Base-by-base conservation (phyloP, 768 basidiomycete species). In the Hemileccinum impolitum region DNA sequence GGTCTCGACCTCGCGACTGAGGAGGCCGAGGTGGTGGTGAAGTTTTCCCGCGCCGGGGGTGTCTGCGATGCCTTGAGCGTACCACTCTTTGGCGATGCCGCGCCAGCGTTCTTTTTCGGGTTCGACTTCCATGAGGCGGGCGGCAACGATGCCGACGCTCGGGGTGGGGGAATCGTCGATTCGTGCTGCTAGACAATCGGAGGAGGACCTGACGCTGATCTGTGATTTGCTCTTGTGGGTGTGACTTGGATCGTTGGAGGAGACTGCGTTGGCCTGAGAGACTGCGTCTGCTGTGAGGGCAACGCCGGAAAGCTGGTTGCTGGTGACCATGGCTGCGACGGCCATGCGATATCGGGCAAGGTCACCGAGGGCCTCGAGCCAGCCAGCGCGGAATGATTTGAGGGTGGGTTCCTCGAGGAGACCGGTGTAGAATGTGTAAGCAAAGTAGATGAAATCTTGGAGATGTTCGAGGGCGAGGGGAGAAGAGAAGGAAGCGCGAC, bases 351-450 rank as follows among this genome's bases (percentile, higher is more conserved):
- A 98, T 31, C 94, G 78, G 0, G 96, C 93, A 26, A 99, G 78
- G 68, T 99, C 96, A 19, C 96, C 96, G 14, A 99, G 82, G 4
- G 94, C 92, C 66, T 99, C 96, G 44, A 98, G 80, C 96, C 96
- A 99, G 15, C 85, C 84, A 2, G 80, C 73, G 50, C 85, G 82
- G 73, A 92, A 96, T 7, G 71, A 65, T 2, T 65, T 69, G 39
- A 98, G 77, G 1, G 74, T 76, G 9, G 78, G 81, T 63, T 96
- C 88, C 61, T 97, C 95, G 43, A 93, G 74, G 3, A 98, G 78
- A 34, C 85, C 83, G 0, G 93, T 87, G 71, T 98, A 98, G 60
- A 94, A 95, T 0, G 84, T 84, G 70, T 98, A 99, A 0, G 95
- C 89, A 56, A 92, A 96, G 59, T 94, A 92, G 37, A 96, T 91